phyloP scores from a whole-genome alignment of 1,139 yeast species.

The Pichia sp. region DNA sequence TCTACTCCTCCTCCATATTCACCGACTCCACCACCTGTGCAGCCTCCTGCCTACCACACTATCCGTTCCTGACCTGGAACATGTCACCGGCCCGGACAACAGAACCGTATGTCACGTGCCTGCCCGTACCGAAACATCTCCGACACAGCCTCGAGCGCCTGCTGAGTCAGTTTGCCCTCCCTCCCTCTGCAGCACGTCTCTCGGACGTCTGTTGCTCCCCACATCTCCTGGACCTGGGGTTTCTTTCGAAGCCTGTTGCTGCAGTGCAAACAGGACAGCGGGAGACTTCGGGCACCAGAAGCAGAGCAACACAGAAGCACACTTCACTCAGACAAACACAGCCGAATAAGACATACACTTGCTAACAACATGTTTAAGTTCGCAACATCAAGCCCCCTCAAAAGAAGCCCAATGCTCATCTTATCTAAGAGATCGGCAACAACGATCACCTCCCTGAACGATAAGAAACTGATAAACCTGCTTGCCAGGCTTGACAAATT shows the following conservation, averaged over 20 bases:
- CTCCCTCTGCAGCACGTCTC: background rate
- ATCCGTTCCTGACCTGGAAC: background rate
- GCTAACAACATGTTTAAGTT: background rate
- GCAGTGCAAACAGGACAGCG: no score
- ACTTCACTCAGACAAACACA: background rate
- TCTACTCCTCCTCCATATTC: background rate
- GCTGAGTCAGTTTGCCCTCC: background rate
- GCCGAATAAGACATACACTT: no score
- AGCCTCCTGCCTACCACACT: background rate
- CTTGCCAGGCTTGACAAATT: conserved; percentile 30
- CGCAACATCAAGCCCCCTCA: background rate
- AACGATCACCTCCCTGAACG: conserved; percentile 25
- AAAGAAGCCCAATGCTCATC: background rate
- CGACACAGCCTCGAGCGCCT: background rate
- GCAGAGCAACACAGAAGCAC: background rate
- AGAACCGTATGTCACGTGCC: background rate
- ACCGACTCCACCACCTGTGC: background rate
- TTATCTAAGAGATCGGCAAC: conserved; percentile 25
- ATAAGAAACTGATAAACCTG: conserved; percentile 25
- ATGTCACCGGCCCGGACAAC: background rate
- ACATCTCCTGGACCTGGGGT: background rate
- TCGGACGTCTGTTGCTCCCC: background rate
- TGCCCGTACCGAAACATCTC: background rate
- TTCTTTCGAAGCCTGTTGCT: background rate
- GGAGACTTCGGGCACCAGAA: background rate